These are phyloP conservation scores for Phytopythium mirpurense DNA, from an alignment of 352 stramenopile genomes.

Conservation along the genomic window DNA sequence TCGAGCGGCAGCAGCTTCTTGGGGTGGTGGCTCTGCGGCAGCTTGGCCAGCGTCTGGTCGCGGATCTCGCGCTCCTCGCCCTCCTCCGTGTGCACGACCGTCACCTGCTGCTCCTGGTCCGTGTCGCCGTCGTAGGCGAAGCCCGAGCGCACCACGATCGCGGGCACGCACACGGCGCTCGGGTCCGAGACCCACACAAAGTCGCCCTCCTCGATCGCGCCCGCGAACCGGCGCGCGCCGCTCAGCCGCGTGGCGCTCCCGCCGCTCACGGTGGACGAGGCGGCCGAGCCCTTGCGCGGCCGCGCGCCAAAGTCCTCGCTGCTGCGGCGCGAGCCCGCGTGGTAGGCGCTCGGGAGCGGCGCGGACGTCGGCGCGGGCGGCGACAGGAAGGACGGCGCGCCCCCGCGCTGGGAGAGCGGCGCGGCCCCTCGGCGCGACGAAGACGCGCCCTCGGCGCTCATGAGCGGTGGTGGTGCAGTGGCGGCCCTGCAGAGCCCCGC, in stretches of 20 bases:
- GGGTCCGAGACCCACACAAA: slow-evolving; percentile 65
- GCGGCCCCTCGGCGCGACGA: slow-evolving; percentile 5
- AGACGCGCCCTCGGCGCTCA: slow-evolving; percentile 1
- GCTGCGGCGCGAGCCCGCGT: background rate
- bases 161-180: slow-evolving; percentile 41
- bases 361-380: background rate
- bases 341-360: background rate
- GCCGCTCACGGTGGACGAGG: slow-evolving; percentile 3
- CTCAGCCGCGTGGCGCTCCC: slow-evolving; percentile 4
- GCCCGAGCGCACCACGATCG: slow-evolving; percentile 54
- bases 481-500: too few relatives aligned
- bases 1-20: slow-evolving; percentile 51
- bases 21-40: slow-evolving; percentile 55
- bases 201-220: slow-evolving; percentile 50
- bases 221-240: slow-evolving; percentile 3
- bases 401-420: background rate
- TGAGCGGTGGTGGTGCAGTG: too few relatives aligned
- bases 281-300: slow-evolving; percentile 5
- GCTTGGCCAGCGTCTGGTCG: slow-evolving; percentile 43
- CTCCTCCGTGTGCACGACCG: slow-evolving; percentile 78
- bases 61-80: slow-evolving; percentile 74
- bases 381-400: background rate
- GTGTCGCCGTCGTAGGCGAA: slow-evolving; percentile 55
- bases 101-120: slow-evolving; percentile 62
- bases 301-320: slow-evolving; percentile 7